Percentiles rank a stretch among this genome's conserved stretches.
Evolutionary conservation across 2,329 filamentous ascomycete species (phyloP).

Genomic region (Hawksworthiomyces lignivorus): DNA sequence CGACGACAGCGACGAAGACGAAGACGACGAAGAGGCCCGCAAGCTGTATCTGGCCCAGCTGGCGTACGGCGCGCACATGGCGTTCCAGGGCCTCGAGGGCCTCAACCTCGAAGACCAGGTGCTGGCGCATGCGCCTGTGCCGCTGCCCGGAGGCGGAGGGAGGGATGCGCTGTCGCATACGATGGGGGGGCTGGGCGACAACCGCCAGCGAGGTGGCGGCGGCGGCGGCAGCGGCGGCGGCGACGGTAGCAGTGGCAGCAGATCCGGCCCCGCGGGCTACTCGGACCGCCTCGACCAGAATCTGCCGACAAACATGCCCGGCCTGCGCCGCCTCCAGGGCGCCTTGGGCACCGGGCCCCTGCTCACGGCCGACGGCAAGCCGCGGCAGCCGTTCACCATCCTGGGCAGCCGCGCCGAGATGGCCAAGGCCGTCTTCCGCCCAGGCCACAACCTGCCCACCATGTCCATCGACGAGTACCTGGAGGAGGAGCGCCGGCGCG

Average conservation of each 20-base stretch:
- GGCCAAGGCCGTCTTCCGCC: slow-evolving; percentile 73
- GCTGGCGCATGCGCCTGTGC: slow-evolving; percentile 63
- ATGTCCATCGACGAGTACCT: slow-evolving; percentile 98
- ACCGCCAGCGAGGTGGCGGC: slow-evolving; percentile 5
- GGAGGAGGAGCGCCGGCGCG: slow-evolving; percentile 76
- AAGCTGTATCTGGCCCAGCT: slow-evolving; percentile 72
- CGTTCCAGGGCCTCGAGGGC: slow-evolving; percentile 82
- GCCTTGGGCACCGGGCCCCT: slow-evolving; percentile 57
- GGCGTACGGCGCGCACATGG: slow-evolving; percentile 63
- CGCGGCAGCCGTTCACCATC: slow-evolving; percentile 84
- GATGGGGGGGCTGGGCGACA: slow-evolving; percentile 33
- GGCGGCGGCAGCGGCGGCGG: slow-evolving; percentile 34
- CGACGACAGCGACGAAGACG: slow-evolving; percentile 44
- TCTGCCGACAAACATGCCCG: slow-evolving; percentile 22
- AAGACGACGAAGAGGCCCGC: slow-evolving; percentile 79
- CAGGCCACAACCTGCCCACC: slow-evolving; percentile 88
- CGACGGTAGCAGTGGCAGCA: slow-evolving; percentile 26
- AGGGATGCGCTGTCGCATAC: slow-evolving; percentile 37
- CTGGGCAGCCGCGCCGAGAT: slow-evolving; percentile 69
- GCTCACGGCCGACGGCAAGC: slow-evolving; percentile 70
- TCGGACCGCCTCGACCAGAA: slow-evolving; percentile 71
- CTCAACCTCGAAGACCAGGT: slow-evolving; percentile 80
- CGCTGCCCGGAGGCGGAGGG: too few relatives aligned
- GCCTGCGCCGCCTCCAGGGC: slow-evolving; percentile 43
- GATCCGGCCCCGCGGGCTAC: slow-evolving; percentile 40